Evolutionary conservation across 2,329 filamentous ascomycete genomes (phyloP).

Genomic region (Aspergillus puulaauensis): DNA sequence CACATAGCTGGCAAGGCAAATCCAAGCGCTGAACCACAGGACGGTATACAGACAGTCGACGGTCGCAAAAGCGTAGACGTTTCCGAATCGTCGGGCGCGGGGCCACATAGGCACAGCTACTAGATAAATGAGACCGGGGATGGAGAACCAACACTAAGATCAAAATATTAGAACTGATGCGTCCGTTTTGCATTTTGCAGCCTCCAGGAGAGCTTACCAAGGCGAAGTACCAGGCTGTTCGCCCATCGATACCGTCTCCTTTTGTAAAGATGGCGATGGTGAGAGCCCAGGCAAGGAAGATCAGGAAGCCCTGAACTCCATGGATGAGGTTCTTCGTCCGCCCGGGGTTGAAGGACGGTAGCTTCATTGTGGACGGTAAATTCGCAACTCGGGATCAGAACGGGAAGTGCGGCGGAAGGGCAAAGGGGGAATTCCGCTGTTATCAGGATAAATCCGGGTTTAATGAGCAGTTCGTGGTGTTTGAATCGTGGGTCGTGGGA

Average conservation of each 20-base stretch:
- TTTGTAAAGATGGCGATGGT: slow-evolving; percentile 60
- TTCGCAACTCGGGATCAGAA: neutral
- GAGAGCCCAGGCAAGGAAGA: slow-evolving; percentile 59
- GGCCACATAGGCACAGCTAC: slow-evolving; percentile 62
- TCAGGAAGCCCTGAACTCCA: slow-evolving; percentile 53
- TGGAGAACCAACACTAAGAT: slow-evolving; percentile 57
- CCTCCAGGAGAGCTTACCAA: slow-evolving; percentile 45
- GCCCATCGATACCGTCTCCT: slow-evolving; percentile 52
- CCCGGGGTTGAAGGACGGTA: slow-evolving; percentile 47
- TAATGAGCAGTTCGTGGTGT: neutral
- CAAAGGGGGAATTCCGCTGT: neutral
- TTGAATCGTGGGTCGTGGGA: neutral
- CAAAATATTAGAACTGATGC: neutral
- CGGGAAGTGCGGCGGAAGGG: neutral
- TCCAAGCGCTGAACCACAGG: slow-evolving; percentile 61
- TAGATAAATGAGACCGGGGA: slow-evolving; percentile 60
- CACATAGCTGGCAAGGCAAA: slow-evolving; percentile 58
- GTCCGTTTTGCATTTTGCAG: neutral
- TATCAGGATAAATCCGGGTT: neutral
- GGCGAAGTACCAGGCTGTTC: slow-evolving; percentile 57
- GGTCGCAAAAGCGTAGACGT: slow-evolving; percentile 59
- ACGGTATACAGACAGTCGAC: slow-evolving; percentile 56
- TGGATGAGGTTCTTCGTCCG: slow-evolving; percentile 58
- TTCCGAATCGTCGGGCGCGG: slow-evolving; percentile 57
- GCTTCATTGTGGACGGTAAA: slow-evolving; percentile 22